Evolutionary conservation across 2,329 filamentous ascomycete genomes (phyloP), one percentile per base, ranked within the genome.

Genomic region (Trichothecium roseum): DNA sequence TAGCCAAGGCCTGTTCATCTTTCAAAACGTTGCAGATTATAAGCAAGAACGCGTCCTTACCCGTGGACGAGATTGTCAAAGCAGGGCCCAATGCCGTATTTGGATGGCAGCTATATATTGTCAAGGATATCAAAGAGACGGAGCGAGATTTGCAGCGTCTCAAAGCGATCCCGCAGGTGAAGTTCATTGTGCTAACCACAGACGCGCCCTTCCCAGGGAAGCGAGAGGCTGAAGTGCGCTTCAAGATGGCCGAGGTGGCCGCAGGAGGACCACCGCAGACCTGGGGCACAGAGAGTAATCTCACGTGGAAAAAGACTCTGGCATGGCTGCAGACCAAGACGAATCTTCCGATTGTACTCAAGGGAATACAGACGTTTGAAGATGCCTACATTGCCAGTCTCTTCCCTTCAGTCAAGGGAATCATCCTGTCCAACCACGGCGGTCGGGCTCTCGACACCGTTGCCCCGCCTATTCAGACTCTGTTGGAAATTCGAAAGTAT

Each of bases 51-150:
- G 86, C 89, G 1, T 87, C 81, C 36, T 86, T 91, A 79, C 91
- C 84, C 2, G 86, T 87, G 1, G 88, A 95, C 62, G 83, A 95
- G 57, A 86, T 95, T 43, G 77, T 89, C 12, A 74, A 29, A n/a
- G n/a, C n/a, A 78, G 30, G 80, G 78, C 42, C 81, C 84, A 1
- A 50, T 59, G 3, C 71, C 76, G 64, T 88, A 2, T 94, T 96
- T 54, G 89, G 89, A 12, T 96, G 87, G 85, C 89, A 98, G 63
- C 63, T 98, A 15, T 96, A 98, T 60, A 84, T 94, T 24, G 86
- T 95, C 54, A 83, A 74, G 30, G 81, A 91, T 45, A 74, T 84
- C 18, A 69, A 72, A 45, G 94, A 93, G 69, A 91, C 79, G 54
- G 78, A 85, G 51, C 76, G 75, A 4, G 87, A 91, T 74, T 64